Base-by-base conservation (phyloP, 371 early-diverging fungal genomes). In the Dichotomocladium elegans region DNA sequence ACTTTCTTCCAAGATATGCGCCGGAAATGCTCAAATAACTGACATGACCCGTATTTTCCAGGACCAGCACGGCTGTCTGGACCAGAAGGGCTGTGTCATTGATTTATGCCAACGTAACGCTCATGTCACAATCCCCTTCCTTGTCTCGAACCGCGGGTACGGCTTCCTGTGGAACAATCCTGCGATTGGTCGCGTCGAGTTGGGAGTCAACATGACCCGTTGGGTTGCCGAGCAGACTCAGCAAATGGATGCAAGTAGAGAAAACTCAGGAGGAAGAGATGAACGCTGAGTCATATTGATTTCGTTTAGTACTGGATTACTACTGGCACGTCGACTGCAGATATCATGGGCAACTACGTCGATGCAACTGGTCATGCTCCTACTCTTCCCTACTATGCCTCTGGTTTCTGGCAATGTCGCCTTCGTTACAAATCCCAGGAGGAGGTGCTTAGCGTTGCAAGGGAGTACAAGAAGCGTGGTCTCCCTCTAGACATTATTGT, bases 391-490 rank as follows among this genome's bases (percentile, higher is more conserved):
- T 56, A 56, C 24, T 56, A 56, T 41, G 56, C 56, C 0, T 56
- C 56, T 21, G 56, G 56, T 17, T 56, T 56, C 56, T 56, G 56
- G 56, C 56, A 56, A 29, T 56, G 56, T 43, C 56, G 56, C 27
- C 48, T 56, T 15, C 56, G 56, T 24, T 56, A 56, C 30, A 28
- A 35, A 19, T 41, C 56, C 4, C 56, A 56, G 17, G 40, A 56
- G 15, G 56, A 56, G 34, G 56, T 56, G 1, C 31, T 56, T 41
- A 33, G 25, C 15, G 56, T 56, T 6, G 56, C 56, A 11, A 48
- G 56, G 12, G 50, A 56, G 26, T 54, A 54, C 28, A 54, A 54
- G 40, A 54, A 37, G 19, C 54, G 54, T 40, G 46, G 40, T 24
- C 29, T 54, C 4, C 47, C 54, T 5, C 35, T 54, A 17, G 54